phyloP scores from a whole-genome alignment of 2,329 filamentous ascomycete species.

The Microdochium bolleyi region DNA sequence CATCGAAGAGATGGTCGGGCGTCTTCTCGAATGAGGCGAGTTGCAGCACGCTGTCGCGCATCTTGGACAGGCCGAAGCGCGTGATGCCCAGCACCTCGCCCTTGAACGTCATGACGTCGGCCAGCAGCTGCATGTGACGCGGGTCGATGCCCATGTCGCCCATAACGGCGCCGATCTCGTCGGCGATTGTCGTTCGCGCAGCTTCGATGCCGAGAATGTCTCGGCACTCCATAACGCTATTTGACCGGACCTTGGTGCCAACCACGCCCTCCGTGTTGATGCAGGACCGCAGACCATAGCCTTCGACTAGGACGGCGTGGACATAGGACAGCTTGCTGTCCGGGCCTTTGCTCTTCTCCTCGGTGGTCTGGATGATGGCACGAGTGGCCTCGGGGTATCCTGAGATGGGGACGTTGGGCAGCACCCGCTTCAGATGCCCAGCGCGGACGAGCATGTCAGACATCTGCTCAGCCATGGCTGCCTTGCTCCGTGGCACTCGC shows the following conservation, averaged over 20 bases:
- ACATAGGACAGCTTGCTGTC: conserved; percentile 1
- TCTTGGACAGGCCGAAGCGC: conserved; percentile 91
- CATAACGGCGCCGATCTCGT: conserved; percentile 87
- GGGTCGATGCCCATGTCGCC: conserved; percentile 91
- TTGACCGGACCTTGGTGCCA: conserved; percentile 65
- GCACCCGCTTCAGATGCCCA: conserved; percentile 73
- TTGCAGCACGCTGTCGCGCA: conserved; percentile 89
- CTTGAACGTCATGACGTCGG: conserved; percentile 99
- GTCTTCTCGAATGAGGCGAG: conserved; percentile 97
- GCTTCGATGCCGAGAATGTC: conserved; percentile 93
- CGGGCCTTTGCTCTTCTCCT: conserved; percentile 31
- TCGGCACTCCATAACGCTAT: conserved; percentile 83
- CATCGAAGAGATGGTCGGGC: conserved; percentile 93
- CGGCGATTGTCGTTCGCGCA: conserved; percentile 78
- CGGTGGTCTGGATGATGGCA: conserved; percentile 80
- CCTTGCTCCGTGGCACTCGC: conserved; percentile 37
- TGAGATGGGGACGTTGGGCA: conserved; percentile 79
- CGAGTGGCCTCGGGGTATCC: conserved; percentile 81
- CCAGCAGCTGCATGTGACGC: conserved; percentile 93
- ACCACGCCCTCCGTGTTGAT: conserved; percentile 92
- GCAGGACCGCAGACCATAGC: conserved; percentile 80
- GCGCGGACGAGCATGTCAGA: conserved; percentile 68
- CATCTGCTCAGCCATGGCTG: conserved; percentile 39
- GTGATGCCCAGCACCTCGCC: conserved; percentile 95
- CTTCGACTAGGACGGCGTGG: conserved; percentile 79